Percentiles rank a stretch among this genome's conserved stretches.
Conservation (phyloP, 225 moss, liverwort and hornwort genomes). For the Asterella californica region DNA sequence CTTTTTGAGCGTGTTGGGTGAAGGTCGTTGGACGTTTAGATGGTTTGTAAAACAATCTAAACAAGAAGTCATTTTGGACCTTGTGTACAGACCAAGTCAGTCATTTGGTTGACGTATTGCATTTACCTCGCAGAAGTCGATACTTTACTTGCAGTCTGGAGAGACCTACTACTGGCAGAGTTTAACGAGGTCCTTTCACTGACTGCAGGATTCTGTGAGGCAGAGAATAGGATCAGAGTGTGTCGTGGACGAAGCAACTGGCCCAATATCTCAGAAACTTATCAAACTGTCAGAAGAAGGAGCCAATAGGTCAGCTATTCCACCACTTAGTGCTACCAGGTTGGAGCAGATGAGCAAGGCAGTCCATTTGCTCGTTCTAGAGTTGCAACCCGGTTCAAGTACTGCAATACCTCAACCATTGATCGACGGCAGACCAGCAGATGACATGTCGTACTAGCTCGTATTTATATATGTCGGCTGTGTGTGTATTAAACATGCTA, state of each 20-base stretch:
- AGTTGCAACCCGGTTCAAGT: constrained; percentile 72
- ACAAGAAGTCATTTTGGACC: too few species aligned
- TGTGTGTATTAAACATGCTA: too few species aligned
- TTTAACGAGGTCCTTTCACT: not conserved
- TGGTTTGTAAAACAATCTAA: not conserved
- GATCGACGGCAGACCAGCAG: constrained; percentile 38
- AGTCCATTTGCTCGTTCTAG: constrained; percentile 78
- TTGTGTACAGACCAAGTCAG: too few species aligned
- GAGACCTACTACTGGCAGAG: not conserved
- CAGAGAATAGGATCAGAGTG: constrained; percentile 91
- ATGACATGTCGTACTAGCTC: constrained; percentile 41
- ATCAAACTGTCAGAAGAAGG: constrained; percentile 61
- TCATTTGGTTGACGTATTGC: too few species aligned
- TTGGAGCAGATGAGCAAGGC: constrained; percentile 99
- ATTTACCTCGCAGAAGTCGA: too few species aligned
- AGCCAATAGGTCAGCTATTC: constrained; percentile 62
- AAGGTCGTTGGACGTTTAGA: not conserved
- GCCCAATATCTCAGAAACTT: constrained; percentile 66
- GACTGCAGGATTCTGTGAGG: constrained; percentile 81
- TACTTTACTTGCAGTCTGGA: too few species aligned
- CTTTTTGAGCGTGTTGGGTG: too few species aligned
- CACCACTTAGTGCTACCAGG: constrained; percentile 87
- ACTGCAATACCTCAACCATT: constrained; percentile 47
- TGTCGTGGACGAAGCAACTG: constrained; percentile 96
- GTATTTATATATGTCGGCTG: too few species aligned